Base-by-base conservation (phyloP, 495 filamentous ascomycete species). In the Parachaetomium inaequale region DNA sequence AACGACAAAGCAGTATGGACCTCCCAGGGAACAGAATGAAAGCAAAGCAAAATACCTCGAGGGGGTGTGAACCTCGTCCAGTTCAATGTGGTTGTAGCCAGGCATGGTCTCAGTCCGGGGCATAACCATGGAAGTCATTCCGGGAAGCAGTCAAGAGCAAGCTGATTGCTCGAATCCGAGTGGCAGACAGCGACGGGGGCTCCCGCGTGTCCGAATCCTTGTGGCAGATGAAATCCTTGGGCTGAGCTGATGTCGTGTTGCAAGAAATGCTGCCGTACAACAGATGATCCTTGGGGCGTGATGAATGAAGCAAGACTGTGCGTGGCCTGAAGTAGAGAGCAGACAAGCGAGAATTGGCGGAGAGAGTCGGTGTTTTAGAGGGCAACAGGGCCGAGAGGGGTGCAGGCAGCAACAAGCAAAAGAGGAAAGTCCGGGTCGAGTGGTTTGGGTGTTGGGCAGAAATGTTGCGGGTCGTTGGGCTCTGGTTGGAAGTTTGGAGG, bases 51-150 rank as follows among this genome's bases (percentile, higher is more conserved):
- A 76, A 79, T 80, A 81, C 79, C 79, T 81, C 70, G 79, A 76
- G 70, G 78, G 79, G 68, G 77, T 78, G 69, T 79, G 77, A 70
- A 80, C 77, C 72, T 81, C 78, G 64, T 81, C 79, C 71, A 79
- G 71, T 68, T 80, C 78, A 70, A 74, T 61, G 66, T 76, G 74
- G 59, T 73, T 79, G 72, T 68, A 80, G 67, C 73, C 73, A 71
- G 78, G 71, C 79, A 81, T 80, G 66, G 62, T 78, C 59, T 77
- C 72, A 67, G 63, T 70, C 69, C 72, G 73, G 71, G 74, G 63
- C 65, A 76, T 63, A 75, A 76, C 71, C 74, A 77, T 68, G 70
- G 76, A 68, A 74, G 73, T 75, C 75, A 77, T 75, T 74, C 66
- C 67, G 60, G 63, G 65, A 46, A 58, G 55, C 43, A 65, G 51